phyloP scores from a whole-genome alignment of 257 asterid species.

The Salvia splendens region DNA sequence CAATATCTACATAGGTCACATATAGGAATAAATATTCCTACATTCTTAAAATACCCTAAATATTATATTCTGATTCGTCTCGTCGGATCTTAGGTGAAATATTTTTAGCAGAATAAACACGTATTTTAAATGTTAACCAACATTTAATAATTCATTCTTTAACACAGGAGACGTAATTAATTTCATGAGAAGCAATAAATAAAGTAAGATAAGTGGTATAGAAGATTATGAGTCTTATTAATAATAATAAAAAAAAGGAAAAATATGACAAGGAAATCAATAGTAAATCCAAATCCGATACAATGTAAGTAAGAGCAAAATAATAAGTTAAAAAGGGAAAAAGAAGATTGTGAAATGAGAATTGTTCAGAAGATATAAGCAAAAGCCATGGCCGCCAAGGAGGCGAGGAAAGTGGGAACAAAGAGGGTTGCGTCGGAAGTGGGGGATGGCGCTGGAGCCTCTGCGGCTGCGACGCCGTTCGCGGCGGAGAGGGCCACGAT shows the following conservation, averaged over 20 bases:
- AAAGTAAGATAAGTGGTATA: neutral
- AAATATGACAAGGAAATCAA: conserved; percentile 10
- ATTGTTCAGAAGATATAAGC: conserved; percentile 20
- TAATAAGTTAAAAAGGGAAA: neutral
- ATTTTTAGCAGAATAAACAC: no score
- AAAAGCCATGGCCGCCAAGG: conserved; percentile 48
- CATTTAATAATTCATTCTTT: neutral
- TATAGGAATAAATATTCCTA: no score
- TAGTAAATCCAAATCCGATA: neutral
- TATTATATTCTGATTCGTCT: no score
- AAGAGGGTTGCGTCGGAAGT: conserved; percentile 52
- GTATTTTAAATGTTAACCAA: neutral
- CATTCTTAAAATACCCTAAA: no score
- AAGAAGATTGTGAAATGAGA: neutral
- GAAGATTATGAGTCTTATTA: conserved; percentile 8
- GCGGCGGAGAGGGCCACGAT: conserved; percentile 48
- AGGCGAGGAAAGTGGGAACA: conserved; percentile 47
- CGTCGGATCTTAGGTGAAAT: no score
- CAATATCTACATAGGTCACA: no score
- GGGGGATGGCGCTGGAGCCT: conserved; percentile 61
- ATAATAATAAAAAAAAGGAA: neutral
- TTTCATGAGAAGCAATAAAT: neutral
- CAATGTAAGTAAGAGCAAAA: neutral
- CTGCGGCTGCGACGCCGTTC: conserved; percentile 51
- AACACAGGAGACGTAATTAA: neutral